These are phyloP conservation scores for Lyophyllum shimeji DNA, from an alignment of 768 basidiomycete genomes.

Conservation along the genomic window DNA sequence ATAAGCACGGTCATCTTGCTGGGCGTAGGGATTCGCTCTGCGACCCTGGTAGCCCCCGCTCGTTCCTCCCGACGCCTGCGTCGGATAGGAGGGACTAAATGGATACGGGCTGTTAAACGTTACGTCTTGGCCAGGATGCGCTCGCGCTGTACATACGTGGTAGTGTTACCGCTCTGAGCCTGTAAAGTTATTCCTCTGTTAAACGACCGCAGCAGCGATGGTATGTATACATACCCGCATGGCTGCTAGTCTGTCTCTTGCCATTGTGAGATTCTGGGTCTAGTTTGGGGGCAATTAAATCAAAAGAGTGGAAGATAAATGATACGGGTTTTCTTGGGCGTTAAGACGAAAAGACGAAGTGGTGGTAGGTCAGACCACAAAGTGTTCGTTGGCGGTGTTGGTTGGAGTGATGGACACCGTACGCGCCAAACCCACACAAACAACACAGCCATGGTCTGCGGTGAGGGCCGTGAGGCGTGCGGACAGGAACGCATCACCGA, in stretches of 20 bases:
- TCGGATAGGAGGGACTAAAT: slow-evolving; percentile 61
- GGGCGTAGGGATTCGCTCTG: slow-evolving; percentile 63
- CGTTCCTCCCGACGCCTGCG: slow-evolving; percentile 57
- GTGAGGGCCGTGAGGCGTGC: too few species aligned
- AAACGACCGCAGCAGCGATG: slow-evolving; percentile 6
- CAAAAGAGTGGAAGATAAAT: slow-evolving; percentile 17
- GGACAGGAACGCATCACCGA: too few species aligned
- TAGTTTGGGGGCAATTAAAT: slow-evolving; percentile 20
- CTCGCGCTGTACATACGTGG: slow-evolving; percentile 39
- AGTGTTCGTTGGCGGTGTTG: slow-evolving; percentile 15
- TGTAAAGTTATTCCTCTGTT: slow-evolving; percentile 23
- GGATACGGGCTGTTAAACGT: slow-evolving; percentile 12
- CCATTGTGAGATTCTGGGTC: slow-evolving; percentile 46
- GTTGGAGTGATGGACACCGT: slow-evolving; percentile 13
- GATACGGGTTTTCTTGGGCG: slow-evolving; percentile 10
- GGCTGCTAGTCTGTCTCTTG: slow-evolving; percentile 89
- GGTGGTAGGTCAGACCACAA: slow-evolving; percentile 19
- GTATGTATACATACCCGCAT: slow-evolving; percentile 58
- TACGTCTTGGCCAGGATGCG: slow-evolving; percentile 2
- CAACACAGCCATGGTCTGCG: slow-evolving; percentile 9
- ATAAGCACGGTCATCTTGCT: slow-evolving; percentile 63
- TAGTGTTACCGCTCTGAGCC: slow-evolving; percentile 61
- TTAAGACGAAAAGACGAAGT: slow-evolving; percentile 11
- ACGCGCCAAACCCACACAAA: slow-evolving; percentile 19
- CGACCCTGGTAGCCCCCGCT: slow-evolving; percentile 46